These are phyloP conservation scores for Stemphylium beticola DNA, from an alignment of 2,329 filamentous ascomycete genomes.

Conservation along the genomic window DNA sequence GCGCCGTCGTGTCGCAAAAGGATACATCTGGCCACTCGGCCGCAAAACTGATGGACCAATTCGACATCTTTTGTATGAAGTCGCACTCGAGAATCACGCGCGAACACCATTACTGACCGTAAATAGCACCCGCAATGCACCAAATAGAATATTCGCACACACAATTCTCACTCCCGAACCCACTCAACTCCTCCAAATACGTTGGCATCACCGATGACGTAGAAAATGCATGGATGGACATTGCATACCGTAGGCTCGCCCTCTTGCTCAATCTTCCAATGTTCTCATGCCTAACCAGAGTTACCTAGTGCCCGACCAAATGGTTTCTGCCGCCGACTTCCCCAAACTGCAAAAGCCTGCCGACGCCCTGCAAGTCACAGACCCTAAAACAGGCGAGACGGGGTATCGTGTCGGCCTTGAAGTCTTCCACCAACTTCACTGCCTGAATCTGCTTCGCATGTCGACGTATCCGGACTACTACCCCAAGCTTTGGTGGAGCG, in stretches of 20 bases:
- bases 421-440: constrained; percentile 60
- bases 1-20: constrained; percentile 40
- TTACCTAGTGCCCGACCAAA: constrained; percentile 63
- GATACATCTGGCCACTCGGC: constrained; percentile 30
- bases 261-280: not conserved
- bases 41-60: constrained; percentile 42
- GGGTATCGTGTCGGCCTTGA: constrained; percentile 67
- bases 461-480: constrained; percentile 44
- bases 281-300: constrained; percentile 1
- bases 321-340: constrained; percentile 63
- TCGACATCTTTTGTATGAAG: constrained; percentile 37
- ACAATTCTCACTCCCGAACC: constrained; percentile 37
- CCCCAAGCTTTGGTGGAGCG: constrained; percentile 33
- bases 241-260: constrained; percentile 53
- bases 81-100: too few relatives aligned
- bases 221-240: constrained; percentile 63
- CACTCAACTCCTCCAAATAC: constrained; percentile 50
- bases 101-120: not conserved
- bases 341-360: constrained; percentile 59
- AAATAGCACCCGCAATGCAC: constrained; percentile 37
- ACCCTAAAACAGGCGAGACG: constrained; percentile 62
- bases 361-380: constrained; percentile 61
- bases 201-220: constrained; percentile 64
- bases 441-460: constrained; percentile 46
- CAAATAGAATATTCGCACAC: constrained; percentile 34